Base-by-base conservation (phyloP, 148 eudicot genomes). In the Silene uniflora region DNA sequence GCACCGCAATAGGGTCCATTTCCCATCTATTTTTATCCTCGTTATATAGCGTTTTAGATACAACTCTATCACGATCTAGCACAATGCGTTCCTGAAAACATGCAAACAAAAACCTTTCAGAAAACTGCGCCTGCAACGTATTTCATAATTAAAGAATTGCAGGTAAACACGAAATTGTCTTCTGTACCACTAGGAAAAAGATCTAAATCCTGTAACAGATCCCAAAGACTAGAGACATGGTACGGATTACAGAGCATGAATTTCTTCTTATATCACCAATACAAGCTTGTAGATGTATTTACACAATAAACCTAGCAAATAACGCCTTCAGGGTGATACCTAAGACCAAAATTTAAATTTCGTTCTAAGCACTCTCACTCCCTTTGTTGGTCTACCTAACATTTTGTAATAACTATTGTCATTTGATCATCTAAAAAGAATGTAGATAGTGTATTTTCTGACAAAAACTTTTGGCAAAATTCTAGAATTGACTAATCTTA, bases 1-100 rank as follows among this genome's bases (percentile, higher is more conserved):
- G 92, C 82, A 91, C 91, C 25, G 93, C 96, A 80, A 93, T 71
- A 58, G 98, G 91, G 67, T 93, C 96, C 80, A 93, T 86, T 79
- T 91, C 98, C 93, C 93, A 89, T 82, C 98, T 81, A 19, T 74
- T 86, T 71, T 77, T 78, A 80, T 91, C 90, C 80, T 89, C 96
- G 75, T 89, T 85, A 73, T 80, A 91, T 83, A 89, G 78, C 52
- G 93, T 89, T 84, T 83, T 91, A 46, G 93, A 89, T 25, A 81
- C 83, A 58, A 93, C 90, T 86, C 96, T 89, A 82, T 93, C 98
- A 66, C 96, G 92, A 69, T 91, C 96, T 85, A 86, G 73, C 69
- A 93, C 83, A 77, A 93, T 84, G 21, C 88, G 88, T 76, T 89
- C 93, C 98, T 93, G 79, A 61, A 56, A 9, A 77, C 23, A 76